These are phyloP conservation scores for Penicillium tannophilum DNA, from an alignment of 495 filamentous ascomycete species.

Conservation along the genomic window DNA sequence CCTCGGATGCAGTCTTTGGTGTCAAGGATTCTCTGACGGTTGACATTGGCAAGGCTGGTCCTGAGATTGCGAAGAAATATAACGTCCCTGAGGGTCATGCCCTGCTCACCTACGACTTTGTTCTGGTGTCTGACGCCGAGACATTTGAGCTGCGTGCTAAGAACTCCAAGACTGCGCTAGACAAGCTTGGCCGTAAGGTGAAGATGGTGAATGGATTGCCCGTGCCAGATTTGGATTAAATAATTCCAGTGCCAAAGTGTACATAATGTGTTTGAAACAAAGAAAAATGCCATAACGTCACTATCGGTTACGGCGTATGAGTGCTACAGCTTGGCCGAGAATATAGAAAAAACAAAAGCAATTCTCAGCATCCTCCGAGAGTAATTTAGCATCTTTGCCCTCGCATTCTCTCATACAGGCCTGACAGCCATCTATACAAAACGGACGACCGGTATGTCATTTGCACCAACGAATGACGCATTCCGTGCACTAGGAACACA, in stretches of 20 bases:
- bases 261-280: background rate
- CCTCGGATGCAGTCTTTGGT: constrained; percentile 89
- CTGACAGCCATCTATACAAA: constrained; percentile 51
- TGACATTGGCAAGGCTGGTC: constrained; percentile 65
- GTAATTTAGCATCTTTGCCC: constrained; percentile 74
- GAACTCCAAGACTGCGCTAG: constrained; percentile 72
- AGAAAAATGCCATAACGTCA: background rate
- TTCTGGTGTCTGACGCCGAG: constrained; percentile 72
- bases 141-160: constrained; percentile 66
- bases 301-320: background rate
- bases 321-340: background rate
- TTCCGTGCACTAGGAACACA: constrained; percentile 68
- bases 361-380: constrained; percentile 68
- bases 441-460: constrained; percentile 63
- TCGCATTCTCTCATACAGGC: constrained; percentile 70
- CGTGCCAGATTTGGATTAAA: constrained; percentile 71
- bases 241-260: background rate
- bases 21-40: constrained; percentile 84
- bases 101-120: constrained; percentile 70
- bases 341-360: constrained; percentile 43
- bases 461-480: constrained; percentile 75
- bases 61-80: constrained; percentile 60
- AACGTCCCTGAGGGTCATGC: constrained; percentile 54
- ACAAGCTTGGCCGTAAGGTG: constrained; percentile 69
- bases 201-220: constrained; percentile 83